phyloP scores from a whole-genome alignment of 2,329 filamentous ascomycete species.

The Beauveria asiatica region DNA sequence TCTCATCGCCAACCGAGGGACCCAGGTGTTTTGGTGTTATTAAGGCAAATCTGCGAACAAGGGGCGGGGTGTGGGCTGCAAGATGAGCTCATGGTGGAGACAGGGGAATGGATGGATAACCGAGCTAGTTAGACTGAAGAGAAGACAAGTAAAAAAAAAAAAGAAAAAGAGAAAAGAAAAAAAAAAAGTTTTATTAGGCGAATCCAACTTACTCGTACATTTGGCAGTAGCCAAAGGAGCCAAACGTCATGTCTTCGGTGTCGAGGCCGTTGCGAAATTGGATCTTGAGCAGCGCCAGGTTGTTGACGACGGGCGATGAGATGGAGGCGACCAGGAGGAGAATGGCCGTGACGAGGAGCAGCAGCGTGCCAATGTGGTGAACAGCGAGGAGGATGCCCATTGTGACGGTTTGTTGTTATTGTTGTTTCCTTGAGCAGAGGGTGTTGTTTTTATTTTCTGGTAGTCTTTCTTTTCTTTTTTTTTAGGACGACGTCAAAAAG shows the following conservation, averaged over 20 bases:
- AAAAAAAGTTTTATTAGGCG: neutral
- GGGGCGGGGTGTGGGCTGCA: neutral
- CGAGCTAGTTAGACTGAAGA: neutral
- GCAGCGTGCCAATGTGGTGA: conserved; percentile 49
- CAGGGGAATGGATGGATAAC: neutral
- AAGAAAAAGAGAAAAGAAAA: neutral
- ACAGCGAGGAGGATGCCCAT: conserved; percentile 43
- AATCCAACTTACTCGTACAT: neutral
- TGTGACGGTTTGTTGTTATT: conserved; percentile 16
- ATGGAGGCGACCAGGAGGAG: conserved; percentile 51
- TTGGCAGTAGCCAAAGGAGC: conserved; percentile 52
- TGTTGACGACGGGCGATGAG: conserved; percentile 48
- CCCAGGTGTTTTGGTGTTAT: neutral
- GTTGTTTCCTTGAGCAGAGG: neutral
- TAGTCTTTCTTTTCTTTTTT: conserved; percentile 6
- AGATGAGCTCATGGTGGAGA: conserved; percentile 7
- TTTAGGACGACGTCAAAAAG: neutral
- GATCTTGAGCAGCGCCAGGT: conserved; percentile 46
- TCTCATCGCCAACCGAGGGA: neutral
- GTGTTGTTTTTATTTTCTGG: neutral
- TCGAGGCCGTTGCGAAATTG: conserved; percentile 31
- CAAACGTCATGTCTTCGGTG: conserved; percentile 39
- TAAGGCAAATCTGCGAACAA: neutral
- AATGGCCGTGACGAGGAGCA: conserved; percentile 46
- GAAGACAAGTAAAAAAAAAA: neutral